A percentile compares a stretch with the other conserved stretches of the same genome.
Evolutionary conservation across 2,329 filamentous ascomycete genomes (phyloP).

Genomic region (Sarocladium oryzae): DNA sequence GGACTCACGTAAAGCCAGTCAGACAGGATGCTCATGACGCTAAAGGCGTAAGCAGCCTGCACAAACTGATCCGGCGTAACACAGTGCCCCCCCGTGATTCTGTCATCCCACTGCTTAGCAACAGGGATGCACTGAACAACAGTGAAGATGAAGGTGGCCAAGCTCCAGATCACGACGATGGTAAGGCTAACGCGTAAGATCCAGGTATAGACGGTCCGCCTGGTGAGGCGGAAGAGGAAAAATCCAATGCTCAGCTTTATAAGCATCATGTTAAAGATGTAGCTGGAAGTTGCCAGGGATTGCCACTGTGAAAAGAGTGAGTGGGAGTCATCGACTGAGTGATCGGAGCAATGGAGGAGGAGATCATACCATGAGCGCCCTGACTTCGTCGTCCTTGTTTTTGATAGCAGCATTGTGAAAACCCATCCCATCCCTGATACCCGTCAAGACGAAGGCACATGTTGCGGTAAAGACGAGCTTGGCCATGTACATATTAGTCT

Average conservation of each 20-base stretch:
- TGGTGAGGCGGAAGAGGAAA: conserved; percentile 44
- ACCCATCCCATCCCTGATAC: conserved; percentile 37
- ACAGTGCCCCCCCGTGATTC: conserved; percentile 36
- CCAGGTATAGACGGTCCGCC: conserved; percentile 39
- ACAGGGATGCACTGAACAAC: conserved; percentile 46
- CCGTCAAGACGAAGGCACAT: conserved; percentile 38
- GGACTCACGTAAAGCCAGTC: conserved; percentile 44
- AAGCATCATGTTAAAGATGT: conserved; percentile 48
- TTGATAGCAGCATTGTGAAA: conserved; percentile 39
- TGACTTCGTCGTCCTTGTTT: conserved; percentile 30
- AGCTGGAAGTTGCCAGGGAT: conserved; percentile 42
- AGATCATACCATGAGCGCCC: conserved; percentile 36
- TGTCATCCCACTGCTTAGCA: conserved; percentile 46
- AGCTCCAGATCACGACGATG: conserved; percentile 39
- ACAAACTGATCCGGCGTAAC: conserved; percentile 37
- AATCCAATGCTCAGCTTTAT: conserved; percentile 50
- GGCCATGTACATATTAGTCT: too few relatives aligned
- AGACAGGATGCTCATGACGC: conserved; percentile 45
- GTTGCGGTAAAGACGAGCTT: conserved; percentile 41
- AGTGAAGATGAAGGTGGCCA: conserved; percentile 45
- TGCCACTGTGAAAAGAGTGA: conserved; percentile 32
- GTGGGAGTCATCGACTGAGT: not conserved
- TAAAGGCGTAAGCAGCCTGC: conserved; percentile 43
- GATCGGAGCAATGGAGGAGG: not conserved
- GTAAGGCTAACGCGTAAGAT: conserved; percentile 39